A percentile compares a stretch with the other conserved stretches of the same genome.
These are phyloP conservation scores for Calocera cornea DNA, from an alignment of 768 basidiomycete species.

Conservation along the genomic window DNA sequence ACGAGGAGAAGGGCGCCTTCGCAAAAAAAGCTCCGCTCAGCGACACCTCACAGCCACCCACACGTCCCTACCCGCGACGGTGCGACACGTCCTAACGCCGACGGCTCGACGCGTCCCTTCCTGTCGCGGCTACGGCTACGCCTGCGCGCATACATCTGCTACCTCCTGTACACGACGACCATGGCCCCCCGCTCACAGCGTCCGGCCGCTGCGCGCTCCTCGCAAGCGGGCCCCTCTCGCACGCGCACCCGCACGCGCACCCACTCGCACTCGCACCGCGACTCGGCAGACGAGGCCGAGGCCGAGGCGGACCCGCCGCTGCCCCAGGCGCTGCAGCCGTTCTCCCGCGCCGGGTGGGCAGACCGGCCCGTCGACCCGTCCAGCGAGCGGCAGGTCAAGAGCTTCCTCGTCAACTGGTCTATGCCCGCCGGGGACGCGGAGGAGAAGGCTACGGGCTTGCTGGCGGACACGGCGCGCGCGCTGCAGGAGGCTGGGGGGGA, in stretches of 20 bases:
- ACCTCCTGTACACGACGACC: neutral
- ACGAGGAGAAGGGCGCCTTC: no score
- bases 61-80: no score
- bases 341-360: conserved; percentile 47
- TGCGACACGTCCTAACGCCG: no score
- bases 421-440: conserved; percentile 34
- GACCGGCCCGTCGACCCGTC: conserved; percentile 52
- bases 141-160: neutral
- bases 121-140: no score
- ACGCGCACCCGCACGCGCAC: neutral
- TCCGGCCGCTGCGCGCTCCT: neutral
- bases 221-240: neutral
- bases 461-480: neutral
- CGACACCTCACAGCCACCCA: no score
- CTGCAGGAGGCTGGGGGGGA: neutral
- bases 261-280: neutral
- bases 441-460: conserved; percentile 35
- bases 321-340: conserved; percentile 23
- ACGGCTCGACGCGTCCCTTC: no score
- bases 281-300: neutral
- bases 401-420: conserved; percentile 51
- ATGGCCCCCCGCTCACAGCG: neutral
- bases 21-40: no score
- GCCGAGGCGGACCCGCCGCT: conserved; percentile 29
- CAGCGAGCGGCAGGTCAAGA: conserved; percentile 40